phyloP scores from a whole-genome alignment of 768 basidiomycete genomes.

The Naganishia antarctica region DNA sequence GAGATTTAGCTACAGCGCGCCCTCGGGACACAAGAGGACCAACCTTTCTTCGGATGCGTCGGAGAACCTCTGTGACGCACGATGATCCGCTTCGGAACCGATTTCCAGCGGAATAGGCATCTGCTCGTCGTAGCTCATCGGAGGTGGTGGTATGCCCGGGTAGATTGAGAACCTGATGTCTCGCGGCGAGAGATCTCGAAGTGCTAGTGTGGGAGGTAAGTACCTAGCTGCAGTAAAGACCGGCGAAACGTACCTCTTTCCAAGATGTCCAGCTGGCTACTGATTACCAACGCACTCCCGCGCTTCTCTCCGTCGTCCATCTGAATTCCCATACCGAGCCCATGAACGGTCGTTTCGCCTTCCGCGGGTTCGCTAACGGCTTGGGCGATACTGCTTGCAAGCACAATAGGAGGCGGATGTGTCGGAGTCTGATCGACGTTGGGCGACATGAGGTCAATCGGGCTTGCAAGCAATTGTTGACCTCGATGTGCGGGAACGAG shows the following conservation, averaged over 20 bases:
- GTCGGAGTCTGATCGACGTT: neutral
- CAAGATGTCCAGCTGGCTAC: slow-evolving; percentile 44
- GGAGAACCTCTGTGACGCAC: slow-evolving; percentile 9
- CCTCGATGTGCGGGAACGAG: slow-evolving; percentile 7
- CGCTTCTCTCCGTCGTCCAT: slow-evolving; percentile 39
- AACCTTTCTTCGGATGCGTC: slow-evolving; percentile 8
- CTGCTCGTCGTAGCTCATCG: neutral
- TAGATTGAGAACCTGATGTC: slow-evolving; percentile 45
- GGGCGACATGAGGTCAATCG: slow-evolving; percentile 34
- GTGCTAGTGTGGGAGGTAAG: slow-evolving; percentile 32
- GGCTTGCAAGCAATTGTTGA: slow-evolving; percentile 38
- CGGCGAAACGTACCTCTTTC: slow-evolving; percentile 41
- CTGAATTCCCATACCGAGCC: slow-evolving; percentile 28
- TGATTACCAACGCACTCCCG: slow-evolving; percentile 46
- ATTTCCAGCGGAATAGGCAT: slow-evolving; percentile 14
- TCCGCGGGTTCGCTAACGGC: neutral
- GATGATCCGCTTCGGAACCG: slow-evolving; percentile 15
- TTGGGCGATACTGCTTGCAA: neutral
- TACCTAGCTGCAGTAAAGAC: neutral
- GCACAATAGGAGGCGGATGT: neutral
- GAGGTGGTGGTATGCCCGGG: neutral
- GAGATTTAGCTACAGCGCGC: no score
- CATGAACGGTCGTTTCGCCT: slow-evolving; percentile 18
- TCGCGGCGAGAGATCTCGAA: slow-evolving; percentile 45
- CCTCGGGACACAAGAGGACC: no score